Conservation (phyloP, 768 basidiomycete species). For the Guyanaporus albipodus region DNA sequence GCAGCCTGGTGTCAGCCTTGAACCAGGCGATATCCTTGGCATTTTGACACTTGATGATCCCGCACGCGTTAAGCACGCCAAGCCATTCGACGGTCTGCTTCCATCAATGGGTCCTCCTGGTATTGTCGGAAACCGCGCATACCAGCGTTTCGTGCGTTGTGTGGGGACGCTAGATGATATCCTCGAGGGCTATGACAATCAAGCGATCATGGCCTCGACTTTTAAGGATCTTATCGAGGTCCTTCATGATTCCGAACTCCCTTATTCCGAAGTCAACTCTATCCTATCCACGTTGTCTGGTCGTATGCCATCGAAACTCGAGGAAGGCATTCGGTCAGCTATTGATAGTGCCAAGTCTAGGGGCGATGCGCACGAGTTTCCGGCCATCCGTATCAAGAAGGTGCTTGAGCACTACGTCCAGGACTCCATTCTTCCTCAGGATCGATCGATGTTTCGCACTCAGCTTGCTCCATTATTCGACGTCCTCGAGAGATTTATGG, state of each 20-base stretch:
- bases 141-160: constrained; percentile 78
- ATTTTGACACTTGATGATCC: constrained; percentile 96
- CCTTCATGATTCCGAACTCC: constrained; percentile 80
- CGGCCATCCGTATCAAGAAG: constrained; percentile 81
- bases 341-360: constrained; percentile 77
- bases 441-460: constrained; percentile 73
- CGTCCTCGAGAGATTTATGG: constrained; percentile 72
- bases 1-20: constrained; percentile 94
- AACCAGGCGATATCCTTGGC: constrained; percentile 96
- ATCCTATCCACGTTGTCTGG: constrained; percentile 88
- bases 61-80: constrained; percentile 93
- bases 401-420: constrained; percentile 80
- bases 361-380: constrained; percentile 80
- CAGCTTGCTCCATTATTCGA: constrained; percentile 69
- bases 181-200: constrained; percentile 95
- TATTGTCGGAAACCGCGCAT: constrained; percentile 83
- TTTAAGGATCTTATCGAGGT: constrained; percentile 83
- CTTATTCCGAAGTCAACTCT: constrained; percentile 79
- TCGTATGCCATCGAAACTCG: constrained; percentile 88
- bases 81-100: constrained; percentile 94
- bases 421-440: constrained; percentile 74
- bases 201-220: constrained; percentile 80
- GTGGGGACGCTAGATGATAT: constrained; percentile 82
- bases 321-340: constrained; percentile 74
- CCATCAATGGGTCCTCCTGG: constrained; percentile 83